Conservation (phyloP, 495 filamentous ascomycete species). For the Stereocaulon alpinum region DNA sequence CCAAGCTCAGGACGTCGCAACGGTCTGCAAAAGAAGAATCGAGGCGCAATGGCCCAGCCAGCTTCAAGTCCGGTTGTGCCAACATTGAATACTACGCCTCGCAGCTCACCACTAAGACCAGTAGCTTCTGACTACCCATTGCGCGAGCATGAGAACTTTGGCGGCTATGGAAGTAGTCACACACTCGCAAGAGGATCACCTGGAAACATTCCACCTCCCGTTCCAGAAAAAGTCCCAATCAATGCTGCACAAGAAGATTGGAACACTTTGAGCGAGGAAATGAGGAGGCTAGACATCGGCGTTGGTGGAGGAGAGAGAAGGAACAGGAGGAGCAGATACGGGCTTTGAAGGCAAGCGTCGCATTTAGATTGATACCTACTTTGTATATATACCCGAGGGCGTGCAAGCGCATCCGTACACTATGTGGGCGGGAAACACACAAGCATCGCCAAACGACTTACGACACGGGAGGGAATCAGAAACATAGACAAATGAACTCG, state of each 20-base stretch:
- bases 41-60: slow-evolving; percentile 9
- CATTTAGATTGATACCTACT: background rate
- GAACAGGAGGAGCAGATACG: slow-evolving; percentile 16
- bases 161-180: slow-evolving; percentile 13
- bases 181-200: slow-evolving; percentile 18
- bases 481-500: background rate
- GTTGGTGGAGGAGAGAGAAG: slow-evolving; percentile 25
- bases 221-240: slow-evolving; percentile 68
- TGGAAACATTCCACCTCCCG: slow-evolving; percentile 40
- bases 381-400: background rate
- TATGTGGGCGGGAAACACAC: background rate
- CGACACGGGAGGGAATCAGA: background rate
- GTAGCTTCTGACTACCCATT: slow-evolving; percentile 22
- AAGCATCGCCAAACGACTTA: background rate
- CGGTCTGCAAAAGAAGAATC: slow-evolving; percentile 50
- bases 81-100: slow-evolving; percentile 15
- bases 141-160: slow-evolving; percentile 24
- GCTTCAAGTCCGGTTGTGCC: slow-evolving; percentile 23
- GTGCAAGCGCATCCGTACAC: background rate
- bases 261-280: slow-evolving; percentile 63
- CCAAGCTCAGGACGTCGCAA: slow-evolving; percentile 34
- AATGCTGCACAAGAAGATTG: slow-evolving; percentile 30
- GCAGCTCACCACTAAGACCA: slow-evolving; percentile 11
- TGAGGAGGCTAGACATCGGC: slow-evolving; percentile 77
- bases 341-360: slow-evolving; percentile 6